Percentiles rank a stretch among this genome's conserved stretches.
Conservation (phyloP, 2,329 filamentous ascomycete genomes). For the Phialemonium atrogriseum region DNA sequence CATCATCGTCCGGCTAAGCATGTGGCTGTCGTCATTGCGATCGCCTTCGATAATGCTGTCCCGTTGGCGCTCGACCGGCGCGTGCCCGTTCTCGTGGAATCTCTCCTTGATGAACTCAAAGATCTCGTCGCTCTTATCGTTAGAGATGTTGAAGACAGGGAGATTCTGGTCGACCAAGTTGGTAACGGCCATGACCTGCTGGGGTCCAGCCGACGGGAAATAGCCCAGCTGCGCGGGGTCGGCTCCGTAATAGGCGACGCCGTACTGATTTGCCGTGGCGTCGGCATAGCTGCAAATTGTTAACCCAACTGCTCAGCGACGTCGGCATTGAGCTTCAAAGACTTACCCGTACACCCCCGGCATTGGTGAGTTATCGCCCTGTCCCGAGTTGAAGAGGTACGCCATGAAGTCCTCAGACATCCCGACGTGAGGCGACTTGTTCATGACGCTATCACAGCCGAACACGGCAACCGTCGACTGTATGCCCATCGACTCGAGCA, state of each 20-base stretch:
- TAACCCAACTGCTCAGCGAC: too few relatives aligned
- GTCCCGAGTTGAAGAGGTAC: slow-evolving; percentile 69
- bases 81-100: slow-evolving; percentile 73
- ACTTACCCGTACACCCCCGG: slow-evolving; percentile 47
- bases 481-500: slow-evolving; percentile 54
- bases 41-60: slow-evolving; percentile 74
- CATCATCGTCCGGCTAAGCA: slow-evolving; percentile 88
- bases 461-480: slow-evolving; percentile 76
- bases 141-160: slow-evolving; percentile 73
- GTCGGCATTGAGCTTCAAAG: too few relatives aligned
- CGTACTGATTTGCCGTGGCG: slow-evolving; percentile 36
- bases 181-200: slow-evolving; percentile 84
- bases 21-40: slow-evolving; percentile 53
- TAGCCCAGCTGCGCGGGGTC: slow-evolving; percentile 43
- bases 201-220: slow-evolving; percentile 48
- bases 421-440: slow-evolving; percentile 74
- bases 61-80: slow-evolving; percentile 65
- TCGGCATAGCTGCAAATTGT: slow-evolving; percentile 42
- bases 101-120: slow-evolving; percentile 72
- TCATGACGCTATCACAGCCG: slow-evolving; percentile 67
- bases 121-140: slow-evolving; percentile 78
- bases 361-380: slow-evolving; percentile 44
- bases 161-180: slow-evolving; percentile 74
- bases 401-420: slow-evolving; percentile 83
- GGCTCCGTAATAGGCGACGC: slow-evolving; percentile 38